Conservation (phyloP, 2,329 filamentous ascomycete species). For the Tolypocladium amazonense region DNA sequence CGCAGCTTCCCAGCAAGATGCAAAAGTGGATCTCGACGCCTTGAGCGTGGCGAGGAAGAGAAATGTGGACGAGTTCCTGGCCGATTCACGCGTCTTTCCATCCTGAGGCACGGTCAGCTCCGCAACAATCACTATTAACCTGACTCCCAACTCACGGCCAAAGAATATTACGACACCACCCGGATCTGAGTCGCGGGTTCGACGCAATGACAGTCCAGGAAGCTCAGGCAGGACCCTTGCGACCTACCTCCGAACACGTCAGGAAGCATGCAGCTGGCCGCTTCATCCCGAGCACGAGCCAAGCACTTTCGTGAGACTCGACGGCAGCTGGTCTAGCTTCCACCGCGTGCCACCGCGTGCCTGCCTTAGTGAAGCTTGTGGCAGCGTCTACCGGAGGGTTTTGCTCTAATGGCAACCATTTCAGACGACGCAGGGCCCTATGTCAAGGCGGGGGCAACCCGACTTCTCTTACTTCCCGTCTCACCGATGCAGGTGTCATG, state of each 20-base stretch:
- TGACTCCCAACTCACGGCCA: neutral
- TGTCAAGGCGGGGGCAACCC: neutral
- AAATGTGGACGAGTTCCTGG: constrained; percentile 31
- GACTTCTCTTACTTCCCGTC: neutral
- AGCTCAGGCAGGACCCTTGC: neutral
- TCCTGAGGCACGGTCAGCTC: constrained; percentile 2
- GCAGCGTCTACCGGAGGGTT: neutral
- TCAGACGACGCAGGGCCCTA: neutral
- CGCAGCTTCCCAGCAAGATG: constrained; percentile 6
- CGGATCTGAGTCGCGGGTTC: neutral
- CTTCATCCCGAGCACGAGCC: neutral
- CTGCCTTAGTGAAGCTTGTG: neutral
- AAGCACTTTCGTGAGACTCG: neutral
- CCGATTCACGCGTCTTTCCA: constrained; percentile 11
- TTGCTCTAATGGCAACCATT: neutral
- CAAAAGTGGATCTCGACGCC: constrained; percentile 18
- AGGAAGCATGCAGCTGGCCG: neutral
- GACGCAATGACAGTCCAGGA: neutral
- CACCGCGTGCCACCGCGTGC: neutral
- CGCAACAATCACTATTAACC: too few relatives aligned
- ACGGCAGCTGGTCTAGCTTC: neutral
- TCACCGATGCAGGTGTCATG: neutral
- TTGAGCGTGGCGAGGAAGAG: constrained; percentile 27
- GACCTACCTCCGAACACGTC: neutral
- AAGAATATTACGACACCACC: neutral